phyloP scores from a whole-genome alignment of 129 eudicot genomes.

The Helianthus tuberosus region DNA sequence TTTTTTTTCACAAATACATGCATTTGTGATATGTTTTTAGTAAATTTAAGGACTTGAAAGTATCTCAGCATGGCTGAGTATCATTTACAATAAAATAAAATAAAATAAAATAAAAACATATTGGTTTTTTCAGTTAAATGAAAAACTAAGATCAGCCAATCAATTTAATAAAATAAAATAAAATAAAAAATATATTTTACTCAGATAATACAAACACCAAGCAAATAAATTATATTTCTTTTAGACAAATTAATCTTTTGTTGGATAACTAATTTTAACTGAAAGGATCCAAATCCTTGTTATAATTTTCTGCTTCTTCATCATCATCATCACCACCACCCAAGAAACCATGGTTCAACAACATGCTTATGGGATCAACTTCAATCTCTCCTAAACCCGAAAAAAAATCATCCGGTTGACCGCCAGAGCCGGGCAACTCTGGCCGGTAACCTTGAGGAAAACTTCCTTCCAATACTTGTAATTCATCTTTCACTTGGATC shows the following conservation, averaged over 20 bases:
- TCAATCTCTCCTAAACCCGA: constrained; percentile 79
- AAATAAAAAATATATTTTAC: constrained; percentile 22
- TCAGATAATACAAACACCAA: constrained; percentile 36
- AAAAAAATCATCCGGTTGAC: constrained; percentile 57
- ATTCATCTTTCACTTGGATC: constrained; percentile 38
- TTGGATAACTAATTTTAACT: constrained; percentile 22
- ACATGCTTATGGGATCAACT: constrained; percentile 66
- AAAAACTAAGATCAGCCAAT: background rate
- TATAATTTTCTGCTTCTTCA: constrained; percentile 33
- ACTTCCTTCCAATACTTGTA: constrained; percentile 29
- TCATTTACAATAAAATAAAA: too few relatives aligned
- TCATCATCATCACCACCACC: constrained; percentile 33
- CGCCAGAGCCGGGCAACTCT: constrained; percentile 30
- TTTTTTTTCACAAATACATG: too few relatives aligned
- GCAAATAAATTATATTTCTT: constrained; percentile 23
- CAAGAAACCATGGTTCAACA: constrained; percentile 65
- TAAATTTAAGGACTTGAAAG: too few relatives aligned
- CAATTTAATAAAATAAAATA: constrained; percentile 17
- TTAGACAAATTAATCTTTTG: constrained; percentile 21
- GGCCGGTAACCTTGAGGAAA: constrained; percentile 60
- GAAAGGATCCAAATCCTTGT: constrained; percentile 74
- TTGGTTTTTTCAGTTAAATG: too few relatives aligned
- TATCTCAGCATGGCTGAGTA: too few relatives aligned
- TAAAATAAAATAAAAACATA: too few relatives aligned
- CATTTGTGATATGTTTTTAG: too few relatives aligned